phyloP scores from a whole-genome alignment of 495 filamentous ascomycete genomes.

The Tricharina praecox region DNA sequence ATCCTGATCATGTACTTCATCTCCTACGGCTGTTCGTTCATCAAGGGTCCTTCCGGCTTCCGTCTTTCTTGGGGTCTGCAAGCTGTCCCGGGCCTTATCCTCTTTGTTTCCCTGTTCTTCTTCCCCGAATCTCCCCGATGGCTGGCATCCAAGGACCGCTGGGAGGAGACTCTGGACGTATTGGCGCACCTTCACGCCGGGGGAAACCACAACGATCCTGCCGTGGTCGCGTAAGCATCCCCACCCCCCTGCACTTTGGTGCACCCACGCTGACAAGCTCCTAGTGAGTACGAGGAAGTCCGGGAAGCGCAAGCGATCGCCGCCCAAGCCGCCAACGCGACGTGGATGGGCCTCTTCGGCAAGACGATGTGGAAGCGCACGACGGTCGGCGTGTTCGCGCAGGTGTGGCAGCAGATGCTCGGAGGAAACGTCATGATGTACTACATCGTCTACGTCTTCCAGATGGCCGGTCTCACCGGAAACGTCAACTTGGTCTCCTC shows the following conservation, averaged over 20 bases:
- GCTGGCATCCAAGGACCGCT: slow-evolving; percentile 56
- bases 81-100: slow-evolving; percentile 49
- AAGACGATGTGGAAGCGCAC: slow-evolving; percentile 39
- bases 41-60: slow-evolving; percentile 44
- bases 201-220: slow-evolving; percentile 43
- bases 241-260: no score
- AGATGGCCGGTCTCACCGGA: slow-evolving; percentile 48
- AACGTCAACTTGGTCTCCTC: slow-evolving; percentile 48
- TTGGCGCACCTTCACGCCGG: slow-evolving; percentile 49
- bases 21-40: slow-evolving; percentile 56
- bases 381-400: slow-evolving; percentile 53
- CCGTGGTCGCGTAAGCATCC: slow-evolving; percentile 38
- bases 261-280: no score
- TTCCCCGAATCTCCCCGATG: slow-evolving; percentile 65
- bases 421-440: slow-evolving; percentile 82
- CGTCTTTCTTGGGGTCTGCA: slow-evolving; percentile 63
- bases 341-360: slow-evolving; percentile 51
- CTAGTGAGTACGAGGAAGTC: slow-evolving; percentile 21
- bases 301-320: slow-evolving; percentile 16
- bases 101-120: slow-evolving; percentile 45
- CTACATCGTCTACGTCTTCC: slow-evolving; percentile 49
- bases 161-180: slow-evolving; percentile 50
- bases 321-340: slow-evolving; percentile 38
- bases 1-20: slow-evolving; percentile 72
- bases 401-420: slow-evolving; percentile 71